Evolutionary conservation across 495 filamentous ascomycete genomes (phyloP), one percentile per base, ranked within the genome.

Genomic region (Hypoxylon fuscum): DNA sequence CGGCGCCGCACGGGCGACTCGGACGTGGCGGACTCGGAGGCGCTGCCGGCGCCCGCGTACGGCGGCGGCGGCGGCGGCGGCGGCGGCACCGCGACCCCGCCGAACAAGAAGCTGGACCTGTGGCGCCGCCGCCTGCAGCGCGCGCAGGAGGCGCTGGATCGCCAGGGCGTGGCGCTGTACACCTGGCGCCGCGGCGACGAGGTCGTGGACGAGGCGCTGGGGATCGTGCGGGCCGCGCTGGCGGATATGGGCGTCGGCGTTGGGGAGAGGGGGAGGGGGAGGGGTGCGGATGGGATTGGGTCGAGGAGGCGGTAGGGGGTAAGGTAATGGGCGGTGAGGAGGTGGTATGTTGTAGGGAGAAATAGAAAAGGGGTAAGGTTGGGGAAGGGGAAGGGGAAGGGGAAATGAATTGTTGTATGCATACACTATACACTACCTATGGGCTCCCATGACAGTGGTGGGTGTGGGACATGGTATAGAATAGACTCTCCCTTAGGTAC

Each of bases 121-220:
- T 99, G 96, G 96, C 76, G 81, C 50, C 83, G 88, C 53, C 78
- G 96, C 45, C 90, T 93, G 85, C 85, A 84, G 58, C 77, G 86
- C 6, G 95, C 96, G 1, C 85, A 89, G 52, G 82, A 88, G 25
- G 75, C 88, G 6, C 81, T 98, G 7, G 85, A 85, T 3, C 70
- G 80, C 0, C 77, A 84, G 46, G 90, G 89, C 1, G 91, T 98
- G 0, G 74, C 85, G 59, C 73, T 99, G 55, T 85, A 89, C 55
- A 93, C 84, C 55, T 98, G 95, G 95, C 82, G 92, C 38, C 85
- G 85, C 4, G 95, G 95, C 1, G 80, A 79, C n/a, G 95, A 98
- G 81, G 89, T 90, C 15, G 73, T 80, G 35, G 61, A 64, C 5
- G 81, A 83, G 63, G 81, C 81, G 6, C 72, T 77, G 51, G 79